Evolutionary conservation across 73 alveolate genomes (phyloP), one percentile per base, ranked within the genome.

Genomic region (Paramecium pentaurelia): DNA sequence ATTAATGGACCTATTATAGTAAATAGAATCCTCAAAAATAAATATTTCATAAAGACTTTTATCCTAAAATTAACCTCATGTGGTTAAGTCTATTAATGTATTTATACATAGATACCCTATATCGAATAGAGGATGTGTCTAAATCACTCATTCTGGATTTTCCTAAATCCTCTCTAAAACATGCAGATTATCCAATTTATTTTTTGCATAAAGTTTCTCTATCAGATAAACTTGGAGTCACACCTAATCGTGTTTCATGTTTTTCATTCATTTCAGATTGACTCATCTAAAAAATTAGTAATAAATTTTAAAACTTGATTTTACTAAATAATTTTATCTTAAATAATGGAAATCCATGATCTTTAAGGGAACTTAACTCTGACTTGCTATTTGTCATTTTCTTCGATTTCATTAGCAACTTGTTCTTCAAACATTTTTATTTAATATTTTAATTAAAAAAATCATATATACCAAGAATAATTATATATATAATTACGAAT

Each of bases 121-220:
- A 75, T 75, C 47, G 38, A 30, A 5, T 32, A 32, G 47, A 1
- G 47, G 51, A 11, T 6, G 28, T 12, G 36, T 75, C 88, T 22
- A n/a, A 75, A n/a, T 42, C 60, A 75, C 34, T 75, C 14, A n/a
- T 25, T 6, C 68, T 27, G 47, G 88, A 75, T 75, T 42, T 36
- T 38, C 64, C 88, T n/a, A 36, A n/a, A 75, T 75, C 88, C 37
- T 75, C 88, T 38, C 68, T 12, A 75, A 75, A 75, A 75, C 70
- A 75, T n/a, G 18, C 88, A 22, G 58, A 42, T 30, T 34, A 36
- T 75, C 88, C 60, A 34, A 22, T 34, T 38, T 38, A 36, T 36
- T 14, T 22, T 4, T 36, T 22, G 25, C 20, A 38, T 5, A 42
- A 75, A 4, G 37, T 4, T 8, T 75, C 60, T 38, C 68, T 75